A percentile compares a stretch with the other conserved stretches of the same genome.
Conservation (phyloP, 2,329 filamentous ascomycete genomes). For the Hypoxylon sp. region DNA sequence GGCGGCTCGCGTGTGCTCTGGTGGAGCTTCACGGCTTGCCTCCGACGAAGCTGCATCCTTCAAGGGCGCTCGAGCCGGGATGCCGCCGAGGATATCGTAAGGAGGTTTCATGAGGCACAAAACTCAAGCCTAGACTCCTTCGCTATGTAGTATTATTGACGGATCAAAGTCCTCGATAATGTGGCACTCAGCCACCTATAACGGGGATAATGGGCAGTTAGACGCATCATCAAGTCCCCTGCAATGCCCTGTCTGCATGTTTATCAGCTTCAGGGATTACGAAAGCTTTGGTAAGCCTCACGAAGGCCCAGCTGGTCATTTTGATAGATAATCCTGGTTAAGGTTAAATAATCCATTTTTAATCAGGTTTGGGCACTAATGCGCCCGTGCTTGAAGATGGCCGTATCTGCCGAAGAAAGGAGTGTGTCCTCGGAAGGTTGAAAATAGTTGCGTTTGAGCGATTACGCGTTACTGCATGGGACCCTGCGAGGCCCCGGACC, state of each 20-base stretch:
- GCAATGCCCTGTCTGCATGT: conserved; percentile 26
- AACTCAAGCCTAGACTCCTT: conserved; percentile 19
- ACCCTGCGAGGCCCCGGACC: conserved; percentile 26
- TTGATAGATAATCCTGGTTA: conserved; percentile 19
- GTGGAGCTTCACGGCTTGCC: conserved; percentile 30
- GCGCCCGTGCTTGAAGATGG: neutral
- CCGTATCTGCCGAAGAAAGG: conserved; percentile 29
- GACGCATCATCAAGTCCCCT: conserved; percentile 29
- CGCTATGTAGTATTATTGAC: conserved; percentile 25
- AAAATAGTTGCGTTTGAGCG: conserved; percentile 17
- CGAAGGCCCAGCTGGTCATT: conserved; percentile 28
- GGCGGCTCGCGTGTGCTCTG: conserved; percentile 7
- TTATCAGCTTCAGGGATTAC: conserved; percentile 38
- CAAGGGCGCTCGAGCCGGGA: conserved; percentile 22
- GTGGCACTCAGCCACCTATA: conserved; percentile 23
- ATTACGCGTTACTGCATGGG: conserved; percentile 43
- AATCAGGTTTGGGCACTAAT: conserved; percentile 15
- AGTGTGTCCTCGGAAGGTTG: conserved; percentile 6
- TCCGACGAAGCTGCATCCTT: conserved; percentile 25
- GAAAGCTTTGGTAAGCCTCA: conserved; percentile 33
- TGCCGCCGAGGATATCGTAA: conserved; percentile 21
- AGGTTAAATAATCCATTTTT: conserved; percentile 32
- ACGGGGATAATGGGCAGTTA: conserved; percentile 9
- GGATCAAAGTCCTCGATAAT: conserved; percentile 12
- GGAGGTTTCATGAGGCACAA: conserved; percentile 13